Evolutionary conservation across 495 filamentous ascomycete genomes (phyloP), one percentile per base, ranked within the genome.

Genomic region (Penicillium subrubescens): DNA sequence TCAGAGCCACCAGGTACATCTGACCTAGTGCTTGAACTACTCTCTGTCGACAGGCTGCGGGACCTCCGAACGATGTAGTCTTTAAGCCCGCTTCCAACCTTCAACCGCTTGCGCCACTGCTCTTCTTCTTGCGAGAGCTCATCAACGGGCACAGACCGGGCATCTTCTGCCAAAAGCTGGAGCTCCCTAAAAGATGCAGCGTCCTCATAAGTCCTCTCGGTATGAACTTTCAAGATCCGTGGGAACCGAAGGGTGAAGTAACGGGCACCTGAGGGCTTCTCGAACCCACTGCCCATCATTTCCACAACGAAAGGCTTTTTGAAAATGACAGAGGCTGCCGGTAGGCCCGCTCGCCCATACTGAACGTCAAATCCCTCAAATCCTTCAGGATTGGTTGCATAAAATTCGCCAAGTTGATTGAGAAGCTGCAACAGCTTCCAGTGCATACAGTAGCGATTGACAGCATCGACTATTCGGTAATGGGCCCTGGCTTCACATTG

Each of bases 241-340:
- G 89, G 87, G 66, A 89, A 89, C 4, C 89, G 84, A 64, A 90
- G 86, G 19, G 84, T 82, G 69, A 77, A 89, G 64, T 84, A 88
- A 17, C 78, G 75, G 12, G 78, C 79, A 48, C 86, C 82, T 19
- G 84, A 77, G 7, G 83, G 82, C 62, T 87, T 89, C 53, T 88
- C 87, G 65, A 88, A 91, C 0, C 88, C 87, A 35, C 81, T 81
- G 4, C 89, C 89, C 25, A 86, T 73, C 56, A 91, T 76, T 62
- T 91, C 89, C 29, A 88, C 84, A 17, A 91, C 77, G 64, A 90
- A 87, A 0, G 89, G 88, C 10, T 86, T 67, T 46, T 79, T 81
- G 74, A 90, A 91, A 11, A 87, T 61, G 10, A 80, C 74, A 14
- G 79, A 72, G 67, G 82, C 78, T 12, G 51, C 35, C 4, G 77